Evolutionary conservation across 2,329 filamentous ascomycete genomes (phyloP), one percentile per base, ranked within the genome.

Genomic region (Diplodia corticola): DNA sequence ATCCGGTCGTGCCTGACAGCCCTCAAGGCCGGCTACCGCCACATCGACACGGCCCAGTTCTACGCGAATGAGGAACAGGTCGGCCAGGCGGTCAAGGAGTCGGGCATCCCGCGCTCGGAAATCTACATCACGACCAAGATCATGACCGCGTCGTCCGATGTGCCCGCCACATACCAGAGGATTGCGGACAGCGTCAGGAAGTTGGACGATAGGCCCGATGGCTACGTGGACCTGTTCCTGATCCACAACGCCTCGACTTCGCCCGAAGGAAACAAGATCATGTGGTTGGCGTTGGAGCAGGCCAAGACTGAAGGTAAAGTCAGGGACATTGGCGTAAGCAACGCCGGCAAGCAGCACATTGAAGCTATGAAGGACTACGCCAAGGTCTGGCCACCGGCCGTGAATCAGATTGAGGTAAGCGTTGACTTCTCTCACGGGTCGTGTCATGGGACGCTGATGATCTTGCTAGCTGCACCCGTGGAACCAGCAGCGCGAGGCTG

Each of bases 41-140:
- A 89, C 72, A 85, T 90, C 64, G 88, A 90, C 76, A 85, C 88
- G 0, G 90, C 90, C 0, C 87, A 89, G 73, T 86, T 86, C 75
- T 93, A 92, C 75, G 84, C 77, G 63, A 93, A 92, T 71, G 90
- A 92, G 73, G 74, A 78, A 13, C 82, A 89, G 72, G 89, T 92
- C 54, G 88, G 89, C 3, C 79, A 85, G 61, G 89, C 89, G 0
- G 76, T 91, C n/a, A 79, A 79, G 26, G 74, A 84, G 65, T 88
- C 85, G 2, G 82, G 81, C 0, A 69, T 91, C 5, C 77, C 81
- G 5, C 84, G 88, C 35, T 77, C 82, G 17, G 82, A 90, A 9
- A 72, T 92, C 57, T 92, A 89, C 75, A 76, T 92, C 46, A 92
- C 90, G 0, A 89, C 88, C 67, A 93, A 93, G 78, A 87, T 92